Conservation (phyloP, 1,284 basidiomycete species). For the Ustilago cynodontis region DNA sequence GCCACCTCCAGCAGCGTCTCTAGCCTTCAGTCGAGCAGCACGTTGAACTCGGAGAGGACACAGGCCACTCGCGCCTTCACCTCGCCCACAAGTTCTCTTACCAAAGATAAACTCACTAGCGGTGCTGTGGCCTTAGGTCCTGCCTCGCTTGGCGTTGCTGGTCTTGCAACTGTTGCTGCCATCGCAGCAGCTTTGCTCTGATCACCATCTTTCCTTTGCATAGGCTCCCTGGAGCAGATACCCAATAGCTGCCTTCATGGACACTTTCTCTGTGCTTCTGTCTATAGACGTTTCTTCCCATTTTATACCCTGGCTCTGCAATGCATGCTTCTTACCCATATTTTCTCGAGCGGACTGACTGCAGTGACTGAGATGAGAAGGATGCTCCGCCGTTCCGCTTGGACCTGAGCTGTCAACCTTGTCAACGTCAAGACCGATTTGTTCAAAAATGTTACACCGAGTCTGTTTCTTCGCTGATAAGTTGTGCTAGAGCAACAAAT, state of each 20-base stretch:
- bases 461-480: background rate
- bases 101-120: slow-evolving; percentile 6
- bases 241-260: slow-evolving; percentile 9
- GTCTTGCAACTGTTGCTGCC: slow-evolving; percentile 20
- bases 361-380: too few species aligned
- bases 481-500: background rate
- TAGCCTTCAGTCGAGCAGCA: background rate
- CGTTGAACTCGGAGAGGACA: background rate
- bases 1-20: background rate
- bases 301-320: slow-evolving; percentile 5
- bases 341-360: too few species aligned
- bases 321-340: background rate
- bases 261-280: slow-evolving; percentile 11
- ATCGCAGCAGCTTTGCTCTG: slow-evolving; percentile 23
- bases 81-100: background rate
- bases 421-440: background rate
- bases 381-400: too few species aligned
- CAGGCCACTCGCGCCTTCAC: slow-evolving; percentile 10
- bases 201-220: background rate
- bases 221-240: slow-evolving; percentile 1
- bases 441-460: background rate
- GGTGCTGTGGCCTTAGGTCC: slow-evolving; percentile 21
- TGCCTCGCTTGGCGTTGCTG: slow-evolving; percentile 16
- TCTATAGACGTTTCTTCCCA: background rate
- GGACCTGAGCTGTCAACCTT: background rate